Percentiles rank a stretch among this genome's conserved stretches.
These are phyloP conservation scores for Talaromyces sp. DNA, from an alignment of 2,329 filamentous ascomycete genomes.

Conservation along the genomic window DNA sequence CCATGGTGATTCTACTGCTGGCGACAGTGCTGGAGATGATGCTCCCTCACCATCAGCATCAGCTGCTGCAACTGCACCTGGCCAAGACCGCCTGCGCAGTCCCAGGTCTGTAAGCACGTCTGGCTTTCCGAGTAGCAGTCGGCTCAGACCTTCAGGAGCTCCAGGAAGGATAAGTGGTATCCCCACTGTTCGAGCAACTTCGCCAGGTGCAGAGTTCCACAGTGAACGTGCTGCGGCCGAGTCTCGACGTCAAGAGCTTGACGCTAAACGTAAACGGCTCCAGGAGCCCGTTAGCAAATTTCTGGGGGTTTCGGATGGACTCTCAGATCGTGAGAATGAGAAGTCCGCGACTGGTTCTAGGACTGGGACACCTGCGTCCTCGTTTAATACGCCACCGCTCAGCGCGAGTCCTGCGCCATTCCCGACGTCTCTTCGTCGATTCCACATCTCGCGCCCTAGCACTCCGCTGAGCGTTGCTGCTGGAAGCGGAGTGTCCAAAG, in stretches of 20 bases:
- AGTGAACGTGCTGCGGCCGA: constrained; percentile 34
- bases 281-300: constrained; percentile 27
- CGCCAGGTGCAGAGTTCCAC: constrained; percentile 43
- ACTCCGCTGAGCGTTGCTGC: constrained; percentile 28
- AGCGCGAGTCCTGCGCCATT: constrained; percentile 26
- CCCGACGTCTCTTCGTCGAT: constrained; percentile 36
- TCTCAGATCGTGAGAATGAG: constrained; percentile 3
- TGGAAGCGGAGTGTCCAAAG: constrained; percentile 37
- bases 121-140: constrained; percentile 20
- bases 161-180: constrained; percentile 27
- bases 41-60: constrained; percentile 19
- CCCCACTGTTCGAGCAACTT: constrained; percentile 44
- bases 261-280: constrained; percentile 29
- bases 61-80: constrained; percentile 24
- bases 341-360: constrained; percentile 6
- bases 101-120: constrained; percentile 39
- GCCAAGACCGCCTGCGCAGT: constrained; percentile 31
- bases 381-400: constrained; percentile 10
- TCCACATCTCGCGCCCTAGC: constrained; percentile 41
- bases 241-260: constrained; percentile 31
- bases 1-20: constrained; percentile 24
- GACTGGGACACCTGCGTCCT: constrained; percentile 24
- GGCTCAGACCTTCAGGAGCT: constrained; percentile 3
- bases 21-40: constrained; percentile 1
- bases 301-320: not conserved